A percentile compares a stretch with the other conserved stretches of the same genome.
Conservation (phyloP, 305 asterid species). For the Withania somnifera region DNA sequence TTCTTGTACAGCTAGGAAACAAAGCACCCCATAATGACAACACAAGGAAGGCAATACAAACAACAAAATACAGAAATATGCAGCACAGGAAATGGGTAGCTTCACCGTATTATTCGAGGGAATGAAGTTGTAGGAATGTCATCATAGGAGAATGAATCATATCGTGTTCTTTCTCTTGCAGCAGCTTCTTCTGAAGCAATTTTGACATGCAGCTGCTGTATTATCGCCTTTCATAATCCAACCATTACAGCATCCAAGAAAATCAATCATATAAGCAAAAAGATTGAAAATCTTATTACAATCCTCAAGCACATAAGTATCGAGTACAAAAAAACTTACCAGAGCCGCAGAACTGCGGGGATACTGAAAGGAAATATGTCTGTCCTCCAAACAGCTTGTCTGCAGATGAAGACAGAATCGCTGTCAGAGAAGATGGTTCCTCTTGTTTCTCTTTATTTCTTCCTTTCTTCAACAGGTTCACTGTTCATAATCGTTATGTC, state of each 20-base stretch:
- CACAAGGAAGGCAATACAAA: not conserved
- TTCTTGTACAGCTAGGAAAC: not conserved
- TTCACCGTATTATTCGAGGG: slow-evolving; percentile 69
- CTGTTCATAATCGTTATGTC: not conserved
- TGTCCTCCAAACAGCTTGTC: slow-evolving; percentile 61
- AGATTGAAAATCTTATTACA: not conserved
- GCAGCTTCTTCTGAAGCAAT: slow-evolving; percentile 74
- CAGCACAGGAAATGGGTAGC: not conserved
- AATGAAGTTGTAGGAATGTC: slow-evolving; percentile 60
- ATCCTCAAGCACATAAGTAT: not conserved
- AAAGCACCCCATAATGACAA: not conserved
- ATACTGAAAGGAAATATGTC: slow-evolving; percentile 57
- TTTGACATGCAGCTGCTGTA: slow-evolving; percentile 69
- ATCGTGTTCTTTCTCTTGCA: slow-evolving; percentile 65
- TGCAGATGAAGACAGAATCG: slow-evolving; percentile 26
- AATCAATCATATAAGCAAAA: slow-evolving; percentile 5
- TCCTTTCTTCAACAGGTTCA: not conserved
- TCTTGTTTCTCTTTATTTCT: not conserved
- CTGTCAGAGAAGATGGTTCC: not conserved
- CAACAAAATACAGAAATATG: not conserved
- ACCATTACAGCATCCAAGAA: slow-evolving; percentile 9
- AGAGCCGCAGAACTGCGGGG: slow-evolving; percentile 36
- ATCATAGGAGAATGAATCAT: slow-evolving; percentile 65
- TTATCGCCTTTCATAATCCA: slow-evolving; percentile 34
- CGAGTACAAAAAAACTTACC: slow-evolving; percentile 23